Conservation (phyloP, 2,329 filamentous ascomycete species). For the Penicillium sp. region DNA sequence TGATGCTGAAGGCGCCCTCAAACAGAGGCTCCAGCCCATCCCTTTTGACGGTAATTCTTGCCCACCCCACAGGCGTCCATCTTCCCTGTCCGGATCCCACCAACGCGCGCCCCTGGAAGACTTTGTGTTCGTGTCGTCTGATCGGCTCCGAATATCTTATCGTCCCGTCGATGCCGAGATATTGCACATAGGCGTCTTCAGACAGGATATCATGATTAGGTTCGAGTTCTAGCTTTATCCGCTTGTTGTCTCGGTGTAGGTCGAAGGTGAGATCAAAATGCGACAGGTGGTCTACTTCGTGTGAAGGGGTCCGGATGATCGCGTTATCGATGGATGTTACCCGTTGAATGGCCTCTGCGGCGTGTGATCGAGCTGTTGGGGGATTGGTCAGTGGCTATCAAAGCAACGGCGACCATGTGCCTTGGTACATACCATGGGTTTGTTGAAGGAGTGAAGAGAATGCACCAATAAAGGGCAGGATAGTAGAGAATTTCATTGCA, state of each 20-base stretch:
- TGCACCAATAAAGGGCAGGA: slow-evolving; percentile 19
- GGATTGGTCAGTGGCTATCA: not conserved
- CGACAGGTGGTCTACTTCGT: slow-evolving; percentile 74
- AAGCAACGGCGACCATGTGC: not conserved
- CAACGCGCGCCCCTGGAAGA: slow-evolving; percentile 79
- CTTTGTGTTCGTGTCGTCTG: slow-evolving; percentile 68
- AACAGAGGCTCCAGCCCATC: slow-evolving; percentile 81
- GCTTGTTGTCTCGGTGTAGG: slow-evolving; percentile 62
- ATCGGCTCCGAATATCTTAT: slow-evolving; percentile 65
- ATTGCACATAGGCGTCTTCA: slow-evolving; percentile 68
- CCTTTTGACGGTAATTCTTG: slow-evolving; percentile 69
- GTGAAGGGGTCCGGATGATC: slow-evolving; percentile 71
- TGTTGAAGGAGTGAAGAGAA: slow-evolving; percentile 16
- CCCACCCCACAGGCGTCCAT: slow-evolving; percentile 84
- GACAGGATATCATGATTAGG: slow-evolving; percentile 89
- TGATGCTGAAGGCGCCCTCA: slow-evolving; percentile 79
- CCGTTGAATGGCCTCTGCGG: slow-evolving; percentile 71
- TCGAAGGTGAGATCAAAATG: slow-evolving; percentile 81
- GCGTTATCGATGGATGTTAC: slow-evolving; percentile 70
- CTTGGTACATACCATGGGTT: slow-evolving; percentile 13
- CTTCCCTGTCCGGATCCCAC: slow-evolving; percentile 59
- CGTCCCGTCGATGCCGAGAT: slow-evolving; percentile 68
- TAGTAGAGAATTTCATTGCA: slow-evolving; percentile 21
- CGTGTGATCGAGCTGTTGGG: slow-evolving; percentile 61
- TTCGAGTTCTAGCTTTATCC: slow-evolving; percentile 74